Base-by-base conservation (phyloP, 257 asterid species). In the Solanum ossicruentum region DNA sequence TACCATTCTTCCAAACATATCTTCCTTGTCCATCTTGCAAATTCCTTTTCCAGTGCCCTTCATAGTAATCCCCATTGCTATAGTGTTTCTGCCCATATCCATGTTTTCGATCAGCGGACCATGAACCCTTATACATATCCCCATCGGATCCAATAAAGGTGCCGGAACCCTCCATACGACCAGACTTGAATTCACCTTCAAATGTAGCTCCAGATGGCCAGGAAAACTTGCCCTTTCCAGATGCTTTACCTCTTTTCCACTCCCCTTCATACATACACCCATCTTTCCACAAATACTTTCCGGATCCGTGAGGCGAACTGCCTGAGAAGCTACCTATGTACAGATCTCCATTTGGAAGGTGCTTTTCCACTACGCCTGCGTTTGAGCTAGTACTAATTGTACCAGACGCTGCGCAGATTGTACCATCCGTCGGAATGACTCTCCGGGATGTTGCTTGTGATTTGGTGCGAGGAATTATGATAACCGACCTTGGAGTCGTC, bases 141-240 rank as follows among this genome's bases (percentile, higher is more conserved):
- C 99, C 98, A 2, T 94, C 97, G 16, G 97, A 67, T 9, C 98
- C 98, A 49, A 95, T 92, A 85, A 94, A 95, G 1, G 96, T 92
- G 20, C 99, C 99, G 0, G 85, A 83, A 1, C 99, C 99, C 63
- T 96, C 99, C 98, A 96, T 96, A 67, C 99, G 91, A 51, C 99
- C 99, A 54, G 94, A 92, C 89, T 88, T 94, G 86, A 97, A 97
- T 55, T 97, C 97, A 0, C 99, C 99, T 71, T 92, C 97, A 65
- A 89, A 97, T 12, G 94, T 93, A 23, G 99, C 99, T 3, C 99
- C 99, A 1, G 98, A 95, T 3, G 99, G 98, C 99, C 99, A 97
- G 0, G 99, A 97, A 65, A 97, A 92, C 85, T 89, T 95, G 2
- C 99, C 99, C 66, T 87, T 93, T 0, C 99, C 99, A 4, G 92